Evolutionary conservation across 805 yeast genomes (phyloP), one percentile per base, ranked within the genome.

Genomic region (Vanderwaltozyma yarrowii): DNA sequence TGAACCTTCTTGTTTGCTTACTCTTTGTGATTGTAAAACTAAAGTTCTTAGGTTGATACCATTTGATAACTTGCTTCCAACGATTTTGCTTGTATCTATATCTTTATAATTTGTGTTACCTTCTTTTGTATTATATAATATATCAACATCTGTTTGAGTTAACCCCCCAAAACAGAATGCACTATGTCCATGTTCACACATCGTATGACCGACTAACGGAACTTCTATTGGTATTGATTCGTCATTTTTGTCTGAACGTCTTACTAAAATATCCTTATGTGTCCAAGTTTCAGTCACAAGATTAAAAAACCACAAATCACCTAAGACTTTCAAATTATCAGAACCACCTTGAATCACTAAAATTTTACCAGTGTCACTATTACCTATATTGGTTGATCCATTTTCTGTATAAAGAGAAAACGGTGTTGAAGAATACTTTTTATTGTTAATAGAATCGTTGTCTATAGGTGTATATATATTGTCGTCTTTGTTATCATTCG

Each of bases 251-350:
- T 27, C 30, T 23, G 8, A 44, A 9, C 35, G 32, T 28, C 46
- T 34, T 38, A 45, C 35, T 33, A 34, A 33, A 29, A 35, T 16
- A n/a, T 46, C 27, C 15, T 36, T 21, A 33, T 39, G 38, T 13
- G 40, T 41, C 78, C 78, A 73, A 2, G 50, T 49, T 40, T 68
- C 73, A 1, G 58, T 45, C 21, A 61, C 63, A 19, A 73, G 45
- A 43, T 70, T 68, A 43, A 69, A 73, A 58, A 65, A 61, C 78
- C 78, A 73, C 46, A 65, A 46, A 51, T 73, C 78, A 20, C 73
- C 71, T 19, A 58, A 49, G 10, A 71, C 63, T 14, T 60, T 51
- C 9, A 38, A 32, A 20, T 55, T 50, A 33, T 58, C 44, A 1
- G 68, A 62, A 3, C 70, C 70, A 18, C 70, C 70, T 40, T 66